phyloP scores from a whole-genome alignment of 2,329 filamentous ascomycete genomes.

The Aphanoascus verrucosus region DNA sequence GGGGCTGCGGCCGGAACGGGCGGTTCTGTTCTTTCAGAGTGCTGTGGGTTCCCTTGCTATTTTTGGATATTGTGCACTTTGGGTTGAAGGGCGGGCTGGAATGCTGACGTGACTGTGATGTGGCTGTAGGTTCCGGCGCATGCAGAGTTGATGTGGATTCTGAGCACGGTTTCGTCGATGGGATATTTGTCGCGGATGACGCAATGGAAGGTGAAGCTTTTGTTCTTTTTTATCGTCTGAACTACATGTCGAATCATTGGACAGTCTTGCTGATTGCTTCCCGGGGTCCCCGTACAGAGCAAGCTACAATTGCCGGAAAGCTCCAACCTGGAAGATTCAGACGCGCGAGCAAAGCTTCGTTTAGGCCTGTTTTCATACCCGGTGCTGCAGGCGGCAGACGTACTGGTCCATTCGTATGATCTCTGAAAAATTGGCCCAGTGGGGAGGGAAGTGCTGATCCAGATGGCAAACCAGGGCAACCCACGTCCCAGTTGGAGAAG shows the following conservation, averaged over 20 bases:
- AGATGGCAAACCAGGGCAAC: constrained; percentile 51
- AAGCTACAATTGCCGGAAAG: constrained; percentile 58
- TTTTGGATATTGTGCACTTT: neutral
- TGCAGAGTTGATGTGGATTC: constrained; percentile 90
- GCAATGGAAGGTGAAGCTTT: constrained; percentile 72
- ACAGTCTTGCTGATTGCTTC: neutral
- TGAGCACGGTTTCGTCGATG: constrained; percentile 82
- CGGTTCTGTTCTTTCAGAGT: constrained; percentile 73
- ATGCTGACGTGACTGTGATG: neutral
- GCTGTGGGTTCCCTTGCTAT: constrained; percentile 41
- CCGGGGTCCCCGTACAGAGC: constrained; percentile 41
- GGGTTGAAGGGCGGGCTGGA: neutral
- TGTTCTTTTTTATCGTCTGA: constrained; percentile 12
- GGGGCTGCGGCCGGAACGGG: constrained; percentile 67
- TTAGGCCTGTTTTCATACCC: constrained; percentile 92
- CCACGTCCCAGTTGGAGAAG: constrained; percentile 92
- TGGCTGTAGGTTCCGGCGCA: constrained; percentile 57
- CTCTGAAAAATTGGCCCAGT: constrained; percentile 13
- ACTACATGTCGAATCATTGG: neutral
- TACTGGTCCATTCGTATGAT: constrained; percentile 65
- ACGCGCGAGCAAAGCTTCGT: constrained; percentile 56
- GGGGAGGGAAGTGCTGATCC: neutral
- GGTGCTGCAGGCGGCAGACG: constrained; percentile 87
- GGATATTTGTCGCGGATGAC: constrained; percentile 98
- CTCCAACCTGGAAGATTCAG: constrained; percentile 47